phyloP scores from a whole-genome alignment of 106 monocot species.

The Dendrobium huoshanense region DNA sequence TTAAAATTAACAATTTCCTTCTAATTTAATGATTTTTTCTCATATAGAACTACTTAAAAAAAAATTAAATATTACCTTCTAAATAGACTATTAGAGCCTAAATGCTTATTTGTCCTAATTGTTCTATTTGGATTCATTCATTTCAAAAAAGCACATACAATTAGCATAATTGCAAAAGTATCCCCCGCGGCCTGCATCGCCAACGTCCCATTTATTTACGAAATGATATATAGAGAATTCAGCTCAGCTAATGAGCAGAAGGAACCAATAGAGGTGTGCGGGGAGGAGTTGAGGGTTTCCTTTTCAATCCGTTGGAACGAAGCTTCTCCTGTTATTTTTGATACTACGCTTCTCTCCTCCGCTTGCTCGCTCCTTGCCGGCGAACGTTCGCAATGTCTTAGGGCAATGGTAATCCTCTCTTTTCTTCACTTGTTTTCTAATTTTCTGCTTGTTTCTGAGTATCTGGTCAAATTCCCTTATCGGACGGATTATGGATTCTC shows the following conservation, averaged over 20 bases:
- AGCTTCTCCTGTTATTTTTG: slow-evolving; percentile 8
- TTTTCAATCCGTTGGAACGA: slow-evolving; percentile 4
- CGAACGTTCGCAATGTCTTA: not conserved
- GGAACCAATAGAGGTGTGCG: not conserved
- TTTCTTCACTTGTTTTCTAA: not conserved
- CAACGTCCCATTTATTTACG: not conserved
- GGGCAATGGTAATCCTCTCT: slow-evolving; percentile 3
- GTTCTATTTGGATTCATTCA: too few relatives aligned
- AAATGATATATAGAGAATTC: not conserved
- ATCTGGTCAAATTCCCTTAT: not conserved
- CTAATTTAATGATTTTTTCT: too few relatives aligned
- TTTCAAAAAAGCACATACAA: too few relatives aligned
- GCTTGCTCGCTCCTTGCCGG: not conserved
- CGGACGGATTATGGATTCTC: not conserved
- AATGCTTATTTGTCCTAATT: too few relatives aligned
- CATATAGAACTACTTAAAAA: too few relatives aligned
- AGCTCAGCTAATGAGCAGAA: not conserved
- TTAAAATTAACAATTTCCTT: too few relatives aligned
- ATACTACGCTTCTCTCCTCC: not conserved
- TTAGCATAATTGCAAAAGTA: too few relatives aligned
- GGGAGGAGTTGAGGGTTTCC: slow-evolving; percentile 1
- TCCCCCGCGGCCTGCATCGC: too few relatives aligned
- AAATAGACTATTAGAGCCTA: too few relatives aligned
- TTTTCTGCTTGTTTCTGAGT: not conserved
- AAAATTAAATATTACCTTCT: too few relatives aligned